A percentile compares a stretch with the other conserved stretches of the same genome.
These are phyloP conservation scores for Lyophyllum shimeji DNA, from an alignment of 768 basidiomycete species.

Conservation along the genomic window DNA sequence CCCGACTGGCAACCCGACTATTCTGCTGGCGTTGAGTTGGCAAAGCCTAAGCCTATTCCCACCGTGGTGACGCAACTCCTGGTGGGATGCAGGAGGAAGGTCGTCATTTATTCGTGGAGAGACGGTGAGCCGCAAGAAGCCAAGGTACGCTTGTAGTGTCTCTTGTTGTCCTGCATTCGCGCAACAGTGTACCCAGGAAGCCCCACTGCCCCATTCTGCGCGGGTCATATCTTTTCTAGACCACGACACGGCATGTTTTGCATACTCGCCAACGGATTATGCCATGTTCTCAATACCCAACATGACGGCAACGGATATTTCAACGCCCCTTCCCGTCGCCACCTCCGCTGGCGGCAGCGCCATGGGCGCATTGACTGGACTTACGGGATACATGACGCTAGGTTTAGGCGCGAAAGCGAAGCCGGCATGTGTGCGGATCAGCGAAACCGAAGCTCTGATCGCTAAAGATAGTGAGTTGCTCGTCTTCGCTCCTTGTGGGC, in stretches of 20 bases:
- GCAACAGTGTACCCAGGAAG: conserved; percentile 56
- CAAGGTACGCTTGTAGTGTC: conserved; percentile 44
- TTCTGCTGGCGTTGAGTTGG: conserved; percentile 27
- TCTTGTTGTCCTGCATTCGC: conserved; percentile 1
- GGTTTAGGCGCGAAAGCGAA: conserved; percentile 76
- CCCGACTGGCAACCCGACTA: conserved; percentile 22
- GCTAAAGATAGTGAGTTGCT: conserved; percentile 72
- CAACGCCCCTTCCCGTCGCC: conserved; percentile 45
- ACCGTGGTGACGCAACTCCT: conserved; percentile 73
- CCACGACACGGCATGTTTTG: conserved; percentile 62
- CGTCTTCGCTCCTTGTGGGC: background rate
- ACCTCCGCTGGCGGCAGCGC: conserved; percentile 44
- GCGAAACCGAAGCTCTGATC: conserved; percentile 65
- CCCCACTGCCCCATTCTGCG: conserved; percentile 85
- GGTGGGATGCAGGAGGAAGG: conserved; percentile 83
- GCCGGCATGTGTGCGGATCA: conserved; percentile 55
- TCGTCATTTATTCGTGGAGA: conserved; percentile 83
- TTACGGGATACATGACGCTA: conserved; percentile 85
- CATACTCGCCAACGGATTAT: conserved; percentile 78
- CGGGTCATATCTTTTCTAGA: conserved; percentile 77
- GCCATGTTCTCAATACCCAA: conserved; percentile 68
- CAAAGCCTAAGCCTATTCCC: conserved; percentile 50
- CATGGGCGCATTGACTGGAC: conserved; percentile 75
- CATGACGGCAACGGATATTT: conserved; percentile 56
- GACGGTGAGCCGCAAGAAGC: conserved; percentile 77